phyloP scores from a whole-genome alignment of 768 basidiomycete species.

The Tylopilus vinaceipallidus region DNA sequence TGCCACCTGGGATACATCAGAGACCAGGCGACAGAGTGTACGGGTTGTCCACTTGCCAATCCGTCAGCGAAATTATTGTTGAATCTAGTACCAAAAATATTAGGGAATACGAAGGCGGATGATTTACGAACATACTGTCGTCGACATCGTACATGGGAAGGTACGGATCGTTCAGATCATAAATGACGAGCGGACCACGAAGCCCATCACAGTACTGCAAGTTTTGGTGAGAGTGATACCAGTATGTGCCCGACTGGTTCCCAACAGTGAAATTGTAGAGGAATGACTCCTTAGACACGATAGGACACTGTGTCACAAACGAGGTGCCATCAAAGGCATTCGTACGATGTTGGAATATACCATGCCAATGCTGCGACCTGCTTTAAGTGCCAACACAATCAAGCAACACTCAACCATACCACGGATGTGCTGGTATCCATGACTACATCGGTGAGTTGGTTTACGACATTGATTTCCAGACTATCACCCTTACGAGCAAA shows the following conservation, averaged over 20 bases:
- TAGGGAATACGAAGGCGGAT: not conserved
- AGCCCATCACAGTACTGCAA: slow-evolving; percentile 58
- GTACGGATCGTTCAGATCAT: slow-evolving; percentile 38
- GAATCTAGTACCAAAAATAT: slow-evolving; percentile 26
- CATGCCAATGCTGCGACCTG: slow-evolving; percentile 44
- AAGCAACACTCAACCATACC: slow-evolving; percentile 23
- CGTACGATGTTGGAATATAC: slow-evolving; percentile 41
- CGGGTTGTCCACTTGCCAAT: slow-evolving; percentile 31
- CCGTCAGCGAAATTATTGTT: slow-evolving; percentile 40
- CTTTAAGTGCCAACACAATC: not conserved
- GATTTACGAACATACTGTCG: slow-evolving; percentile 18
- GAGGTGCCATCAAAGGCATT: slow-evolving; percentile 45
- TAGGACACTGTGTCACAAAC: slow-evolving; percentile 50
- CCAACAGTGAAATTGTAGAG: slow-evolving; percentile 35
- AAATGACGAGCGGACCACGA: slow-evolving; percentile 47
- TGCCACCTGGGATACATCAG: slow-evolving; percentile 19
- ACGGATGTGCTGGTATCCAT: slow-evolving; percentile 43
- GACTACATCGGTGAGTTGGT: slow-evolving; percentile 36
- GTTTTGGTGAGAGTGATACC: slow-evolving; percentile 48
- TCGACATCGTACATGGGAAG: slow-evolving; percentile 37
- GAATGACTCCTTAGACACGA: slow-evolving; percentile 36
- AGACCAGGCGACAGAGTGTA: not conserved
- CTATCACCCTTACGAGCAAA: slow-evolving; percentile 32
- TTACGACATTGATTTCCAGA: slow-evolving; percentile 42
- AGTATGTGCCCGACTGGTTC: slow-evolving; percentile 39